Conservation (phyloP, 192 early-diverging fungal genomes). For the Backusella psychrophila region DNA sequence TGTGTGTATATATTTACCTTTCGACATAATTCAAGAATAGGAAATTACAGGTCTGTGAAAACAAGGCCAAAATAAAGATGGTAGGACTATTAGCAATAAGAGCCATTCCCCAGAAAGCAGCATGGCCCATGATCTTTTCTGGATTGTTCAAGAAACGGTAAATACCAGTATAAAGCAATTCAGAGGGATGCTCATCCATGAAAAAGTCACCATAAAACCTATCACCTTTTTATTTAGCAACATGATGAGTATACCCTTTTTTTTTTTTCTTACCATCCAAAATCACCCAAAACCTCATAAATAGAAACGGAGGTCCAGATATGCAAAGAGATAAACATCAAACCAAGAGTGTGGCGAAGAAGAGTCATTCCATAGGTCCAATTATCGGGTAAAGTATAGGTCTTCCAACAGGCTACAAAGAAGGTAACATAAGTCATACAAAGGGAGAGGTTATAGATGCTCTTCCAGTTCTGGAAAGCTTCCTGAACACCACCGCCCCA, state of each 20-base stretch:
- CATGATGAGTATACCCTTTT: conserved; percentile 15
- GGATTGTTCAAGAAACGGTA: conserved; percentile 94
- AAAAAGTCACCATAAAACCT: conserved; percentile 97
- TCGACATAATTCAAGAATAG: conserved; percentile 88
- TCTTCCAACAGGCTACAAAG: conserved; percentile 73
- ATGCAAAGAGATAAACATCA: conserved; percentile 82
- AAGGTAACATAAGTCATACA: conserved; percentile 93
- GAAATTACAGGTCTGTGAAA: conserved; percentile 81
- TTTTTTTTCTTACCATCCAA: conserved; percentile 79
- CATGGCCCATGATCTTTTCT: conserved; percentile 89
- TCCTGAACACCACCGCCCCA: conserved; percentile 85
- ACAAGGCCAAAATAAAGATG: conserved; percentile 82
- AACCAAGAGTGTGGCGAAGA: conserved; percentile 80
- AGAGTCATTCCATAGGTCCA: conserved; percentile 71
- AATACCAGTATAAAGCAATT: conserved; percentile 86
- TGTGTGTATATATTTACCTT: conserved; percentile 12
- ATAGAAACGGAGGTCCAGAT: conserved; percentile 90
- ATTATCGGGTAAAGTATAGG: conserved; percentile 72
- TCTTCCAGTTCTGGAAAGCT: conserved; percentile 95
- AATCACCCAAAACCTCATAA: conserved; percentile 91
- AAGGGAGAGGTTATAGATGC: conserved; percentile 88
- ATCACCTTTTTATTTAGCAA: conserved; percentile 28
- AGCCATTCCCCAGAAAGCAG: conserved; percentile 92
- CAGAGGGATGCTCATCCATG: conserved; percentile 73
- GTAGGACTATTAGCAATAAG: conserved; percentile 79